Evolutionary conservation across 495 filamentous ascomycete genomes (phyloP), one percentile per base, ranked within the genome.

Genomic region (Trichocladium uniseriatum): DNA sequence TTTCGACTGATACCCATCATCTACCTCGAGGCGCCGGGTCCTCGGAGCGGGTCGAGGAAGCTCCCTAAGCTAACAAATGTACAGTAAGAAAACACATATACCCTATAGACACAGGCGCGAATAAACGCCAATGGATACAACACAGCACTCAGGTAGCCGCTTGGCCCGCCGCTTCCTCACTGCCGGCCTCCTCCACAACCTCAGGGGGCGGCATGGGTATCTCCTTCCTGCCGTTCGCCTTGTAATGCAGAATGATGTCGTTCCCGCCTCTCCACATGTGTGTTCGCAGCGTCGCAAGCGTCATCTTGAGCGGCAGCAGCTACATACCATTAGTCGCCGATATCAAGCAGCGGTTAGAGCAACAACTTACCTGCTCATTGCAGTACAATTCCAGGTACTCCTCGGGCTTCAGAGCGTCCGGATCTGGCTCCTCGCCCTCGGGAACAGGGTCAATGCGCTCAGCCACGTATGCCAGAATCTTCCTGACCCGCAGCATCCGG

Each of bases 331-430:
- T 47, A 44, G 39, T 31, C 32, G n/a, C n/a, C n/a, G n/a, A n/a
- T n/a, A n/a, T 16, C 31, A 67, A 44, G 40, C 19, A 49, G 52
- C 34, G 46, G 32, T 39, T 38, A 28, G 40, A 43, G 28, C 42
- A 38, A 44, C 20, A 36, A 69, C 81, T 53, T 67, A 95, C 91
- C 73, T 85, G 86, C 36, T 87, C 83, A 62, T 96, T 88, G 61
- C 92, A 97, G 60, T 94, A 89, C 36, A 97, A 66, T 63, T 97
- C 92, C 41, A 97, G 71, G 65, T 94, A 94, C 58, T 95, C 87
- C 63, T 97, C 92, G 2, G 89, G 87, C 57, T 80, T 85, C 65
- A 91, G 61, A 15, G 73, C 71, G 24, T 81, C 71, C 9, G 75
- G 72, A 44, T 80, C 79, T 2, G 70, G 69, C 28, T 78, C 69